phyloP scores from a whole-genome alignment of 2,329 filamentous ascomycete species.

The Ceratocystiopsis minuta region DNA sequence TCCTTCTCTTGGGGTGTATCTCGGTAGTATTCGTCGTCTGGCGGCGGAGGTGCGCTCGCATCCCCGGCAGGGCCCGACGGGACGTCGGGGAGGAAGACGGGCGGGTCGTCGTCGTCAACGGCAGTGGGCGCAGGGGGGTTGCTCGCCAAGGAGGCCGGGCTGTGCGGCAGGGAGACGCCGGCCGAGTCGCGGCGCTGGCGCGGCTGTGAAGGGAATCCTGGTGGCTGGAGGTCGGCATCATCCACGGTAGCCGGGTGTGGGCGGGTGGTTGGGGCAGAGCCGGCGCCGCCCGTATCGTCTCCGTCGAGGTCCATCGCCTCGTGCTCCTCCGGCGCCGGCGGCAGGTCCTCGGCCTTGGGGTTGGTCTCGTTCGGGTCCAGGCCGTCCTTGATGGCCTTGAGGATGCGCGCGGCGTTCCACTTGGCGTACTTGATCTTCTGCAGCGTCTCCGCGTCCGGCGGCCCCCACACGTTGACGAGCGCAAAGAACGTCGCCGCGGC shows the following conservation, averaged over 20 bases:
- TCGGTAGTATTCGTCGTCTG: background rate
- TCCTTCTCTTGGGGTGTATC: background rate
- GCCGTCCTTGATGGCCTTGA: slow-evolving; percentile 77
- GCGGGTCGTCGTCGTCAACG: slow-evolving; percentile 10
- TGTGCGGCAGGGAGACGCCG: slow-evolving; percentile 18
- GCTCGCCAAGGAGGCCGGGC: slow-evolving; percentile 16
- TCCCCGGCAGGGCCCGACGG: background rate
- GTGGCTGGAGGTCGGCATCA: slow-evolving; percentile 6
- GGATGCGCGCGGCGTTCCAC: slow-evolving; percentile 81
- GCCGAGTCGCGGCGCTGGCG: slow-evolving; percentile 14
- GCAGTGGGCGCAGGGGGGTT: no score
- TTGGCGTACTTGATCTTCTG: slow-evolving; percentile 94
- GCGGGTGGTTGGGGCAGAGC: slow-evolving; percentile 1
- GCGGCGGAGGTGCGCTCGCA: background rate
- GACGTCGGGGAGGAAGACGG: slow-evolving; percentile 2
- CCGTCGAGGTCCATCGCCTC: background rate
- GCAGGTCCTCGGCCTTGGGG: slow-evolving; percentile 42
- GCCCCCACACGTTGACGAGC: slow-evolving; percentile 67
- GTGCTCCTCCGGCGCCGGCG: slow-evolving; percentile 39
- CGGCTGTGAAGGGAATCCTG: background rate
- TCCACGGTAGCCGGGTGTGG: slow-evolving; percentile 29
- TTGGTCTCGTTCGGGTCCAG: slow-evolving; percentile 87
- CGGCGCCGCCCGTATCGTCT: no score
- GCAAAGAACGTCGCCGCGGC: slow-evolving; percentile 88
- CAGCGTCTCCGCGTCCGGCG: slow-evolving; percentile 53